phyloP scores from a whole-genome alignment of 83 land plant species.

The Isoetes engelmannii region DNA sequence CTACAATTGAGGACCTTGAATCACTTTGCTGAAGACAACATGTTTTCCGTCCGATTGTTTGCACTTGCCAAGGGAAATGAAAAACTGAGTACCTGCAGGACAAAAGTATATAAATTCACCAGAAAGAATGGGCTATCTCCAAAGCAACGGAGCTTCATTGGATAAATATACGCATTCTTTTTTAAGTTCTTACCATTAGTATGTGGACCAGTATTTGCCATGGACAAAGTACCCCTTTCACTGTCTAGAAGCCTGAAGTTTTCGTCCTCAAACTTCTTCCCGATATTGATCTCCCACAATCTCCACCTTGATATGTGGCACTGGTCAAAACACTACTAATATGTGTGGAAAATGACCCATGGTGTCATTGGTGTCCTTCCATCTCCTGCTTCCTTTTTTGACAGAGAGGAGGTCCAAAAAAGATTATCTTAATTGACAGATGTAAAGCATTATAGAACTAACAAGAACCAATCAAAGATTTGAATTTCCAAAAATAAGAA shows the following conservation, averaged over 20 bases:
- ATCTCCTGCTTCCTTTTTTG: no score
- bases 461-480: no score
- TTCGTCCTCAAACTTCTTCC: slow-evolving; percentile 38
- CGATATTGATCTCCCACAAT: slow-evolving; percentile 39
- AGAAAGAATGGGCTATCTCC: neutral
- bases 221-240: slow-evolving; percentile 30
- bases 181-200: slow-evolving; percentile 25
- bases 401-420: no score
- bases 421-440: no score
- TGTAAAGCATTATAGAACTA: no score
- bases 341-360: no score
- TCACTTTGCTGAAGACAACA: slow-evolving; percentile 38
- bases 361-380: no score
- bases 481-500: no score
- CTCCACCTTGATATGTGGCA: slow-evolving; percentile 24
- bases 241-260: slow-evolving; percentile 38
- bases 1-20: slow-evolving; percentile 19
- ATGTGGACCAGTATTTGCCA: slow-evolving; percentile 42
- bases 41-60: slow-evolving; percentile 35
- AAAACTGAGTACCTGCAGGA: slow-evolving; percentile 31
- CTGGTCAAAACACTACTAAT: no score
- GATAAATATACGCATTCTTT: neutral
- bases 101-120: neutral
- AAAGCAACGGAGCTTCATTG: neutral
- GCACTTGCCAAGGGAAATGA: slow-evolving; percentile 38